Percentiles rank a stretch among this genome's conserved stretches.
phyloP scores from a whole-genome alignment of 2,329 filamentous ascomycete genomes.

The Rutstroemia sp. region DNA sequence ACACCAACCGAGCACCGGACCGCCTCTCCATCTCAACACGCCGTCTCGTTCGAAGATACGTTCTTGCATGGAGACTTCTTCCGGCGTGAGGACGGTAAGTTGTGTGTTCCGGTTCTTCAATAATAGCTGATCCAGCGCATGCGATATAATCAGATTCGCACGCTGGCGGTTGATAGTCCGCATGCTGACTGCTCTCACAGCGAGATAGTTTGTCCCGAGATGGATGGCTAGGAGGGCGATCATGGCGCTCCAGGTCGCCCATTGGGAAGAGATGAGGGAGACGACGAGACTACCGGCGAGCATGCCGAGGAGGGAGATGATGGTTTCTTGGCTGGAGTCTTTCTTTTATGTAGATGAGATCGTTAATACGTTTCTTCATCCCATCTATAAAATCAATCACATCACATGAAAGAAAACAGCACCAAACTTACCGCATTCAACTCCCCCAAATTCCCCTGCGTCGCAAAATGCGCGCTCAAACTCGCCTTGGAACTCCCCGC shows the following conservation, averaged over 20 bases:
- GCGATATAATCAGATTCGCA: constrained; percentile 67
- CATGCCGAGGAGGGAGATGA: constrained; percentile 84
- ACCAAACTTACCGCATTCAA: constrained; percentile 63
- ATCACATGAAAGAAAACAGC: background rate
- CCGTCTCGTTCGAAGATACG: constrained; percentile 25
- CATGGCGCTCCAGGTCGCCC: constrained; percentile 68
- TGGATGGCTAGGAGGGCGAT: constrained; percentile 67
- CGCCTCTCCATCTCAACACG: constrained; percentile 44
- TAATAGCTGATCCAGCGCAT: constrained; percentile 35
- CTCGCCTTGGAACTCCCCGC: constrained; percentile 87
- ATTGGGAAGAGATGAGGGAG: constrained; percentile 61
- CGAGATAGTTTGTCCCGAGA: constrained; percentile 77
- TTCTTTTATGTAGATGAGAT: constrained; percentile 36
- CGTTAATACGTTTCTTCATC: too few species aligned
- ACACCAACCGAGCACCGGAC: constrained; percentile 43
- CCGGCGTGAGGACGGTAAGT: constrained; percentile 48
- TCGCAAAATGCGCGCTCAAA: constrained; percentile 85
- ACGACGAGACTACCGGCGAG: constrained; percentile 77
- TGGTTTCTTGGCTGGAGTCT: constrained; percentile 91
- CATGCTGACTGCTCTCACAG: constrained; percentile 79
- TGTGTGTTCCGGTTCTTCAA: background rate
- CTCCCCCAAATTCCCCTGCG: constrained; percentile 79
- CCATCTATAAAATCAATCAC: too few species aligned
- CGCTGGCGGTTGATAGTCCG: constrained; percentile 78
- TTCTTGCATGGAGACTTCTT: constrained; percentile 47